Evolutionary conservation across 345 rosid genomes (phyloP).

Genomic region (Eucalyptus regnans): DNA sequence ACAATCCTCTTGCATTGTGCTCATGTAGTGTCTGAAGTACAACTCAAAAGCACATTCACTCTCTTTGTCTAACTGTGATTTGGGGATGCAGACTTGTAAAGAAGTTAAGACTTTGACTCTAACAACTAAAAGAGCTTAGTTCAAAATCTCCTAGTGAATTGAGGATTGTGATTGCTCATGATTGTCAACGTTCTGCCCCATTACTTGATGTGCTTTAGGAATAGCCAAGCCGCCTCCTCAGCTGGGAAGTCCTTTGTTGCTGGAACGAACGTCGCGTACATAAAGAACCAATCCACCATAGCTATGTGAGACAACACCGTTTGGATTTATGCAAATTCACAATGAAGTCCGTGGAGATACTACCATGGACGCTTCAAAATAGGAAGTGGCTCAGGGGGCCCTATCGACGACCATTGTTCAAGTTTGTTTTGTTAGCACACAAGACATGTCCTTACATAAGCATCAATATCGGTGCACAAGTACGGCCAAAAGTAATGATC

Average conservation of each 20-base stretch:
- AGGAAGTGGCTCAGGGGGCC: neutral
- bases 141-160: neutral
- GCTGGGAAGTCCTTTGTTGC: neutral
- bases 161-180: neutral
- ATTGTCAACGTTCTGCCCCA: neutral
- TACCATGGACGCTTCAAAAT: neutral
- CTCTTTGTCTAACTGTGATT: neutral
- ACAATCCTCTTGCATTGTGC: too few relatives aligned
- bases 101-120: neutral
- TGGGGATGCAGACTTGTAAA: neutral
- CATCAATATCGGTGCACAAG: neutral
- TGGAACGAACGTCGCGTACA: neutral
- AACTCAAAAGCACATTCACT: neutral
- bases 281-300: neutral
- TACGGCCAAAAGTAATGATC: neutral
- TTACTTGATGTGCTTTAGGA: neutral
- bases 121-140: neutral
- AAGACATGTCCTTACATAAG: neutral
- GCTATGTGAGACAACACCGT: neutral
- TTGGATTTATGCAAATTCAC: too few relatives aligned
- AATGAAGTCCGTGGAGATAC: too few relatives aligned
- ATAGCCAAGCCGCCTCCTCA: neutral
- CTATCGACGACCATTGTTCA: too few relatives aligned
- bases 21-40: too few relatives aligned
- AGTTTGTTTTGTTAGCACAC: too few relatives aligned